Evolutionary conservation across 345 rosid genomes (phyloP).

Genomic region (Mercurialis annua): DNA sequence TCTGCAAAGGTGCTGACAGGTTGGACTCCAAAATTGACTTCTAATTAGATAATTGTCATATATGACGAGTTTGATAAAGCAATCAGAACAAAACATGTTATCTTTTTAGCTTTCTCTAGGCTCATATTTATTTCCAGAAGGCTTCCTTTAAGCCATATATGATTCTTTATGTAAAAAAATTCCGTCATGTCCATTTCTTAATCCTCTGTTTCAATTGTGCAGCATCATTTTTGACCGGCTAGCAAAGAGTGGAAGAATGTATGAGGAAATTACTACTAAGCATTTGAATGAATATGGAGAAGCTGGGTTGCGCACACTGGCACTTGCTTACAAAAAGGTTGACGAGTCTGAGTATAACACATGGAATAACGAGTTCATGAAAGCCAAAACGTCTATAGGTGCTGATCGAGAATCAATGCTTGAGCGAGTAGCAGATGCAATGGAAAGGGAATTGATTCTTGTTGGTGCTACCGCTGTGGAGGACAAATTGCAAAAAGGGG

Average conservation of each 20-base stretch:
- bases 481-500: conserved; percentile 97
- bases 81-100: not conserved
- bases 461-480: conserved; percentile 98
- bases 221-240: conserved; percentile 91
- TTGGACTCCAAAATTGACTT: conserved; percentile 33
- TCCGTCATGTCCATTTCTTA: conserved; percentile 1
- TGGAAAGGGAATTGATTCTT: conserved; percentile 85
- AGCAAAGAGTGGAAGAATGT: conserved; percentile 70
- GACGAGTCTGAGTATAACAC: conserved; percentile 65
- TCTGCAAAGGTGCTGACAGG: conserved; percentile 99
- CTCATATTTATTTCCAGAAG: not conserved
- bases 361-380: conserved; percentile 78
- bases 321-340: conserved; percentile 71
- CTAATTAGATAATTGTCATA: not conserved
- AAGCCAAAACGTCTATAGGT: conserved; percentile 81
- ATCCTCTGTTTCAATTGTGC: conserved; percentile 27
- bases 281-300: conserved; percentile 96
- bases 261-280: conserved; percentile 55
- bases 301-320: conserved; percentile 84
- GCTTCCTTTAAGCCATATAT: not conserved
- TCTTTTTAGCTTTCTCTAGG: not conserved
- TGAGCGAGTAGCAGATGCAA: conserved; percentile 71
- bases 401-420: conserved; percentile 74
- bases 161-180: not conserved
- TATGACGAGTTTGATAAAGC: not conserved